A percentile compares a stretch with the other conserved stretches of the same genome.
Conservation (phyloP, 1,284 basidiomycete genomes). For the Marasmius tenuissimus region DNA sequence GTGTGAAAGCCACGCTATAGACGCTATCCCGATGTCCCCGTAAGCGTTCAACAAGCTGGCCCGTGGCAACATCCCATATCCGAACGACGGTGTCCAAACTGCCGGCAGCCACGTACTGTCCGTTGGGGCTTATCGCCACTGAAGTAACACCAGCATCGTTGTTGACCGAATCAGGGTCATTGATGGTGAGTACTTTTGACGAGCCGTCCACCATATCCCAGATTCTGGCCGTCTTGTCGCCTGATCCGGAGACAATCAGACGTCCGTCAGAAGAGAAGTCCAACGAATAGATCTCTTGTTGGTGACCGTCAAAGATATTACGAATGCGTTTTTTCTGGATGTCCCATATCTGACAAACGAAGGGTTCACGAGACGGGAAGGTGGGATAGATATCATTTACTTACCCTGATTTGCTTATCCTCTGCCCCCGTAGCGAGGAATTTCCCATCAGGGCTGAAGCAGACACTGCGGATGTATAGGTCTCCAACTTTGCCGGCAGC, state of each 20-base stretch:
- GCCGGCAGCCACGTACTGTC: slow-evolving; percentile 80
- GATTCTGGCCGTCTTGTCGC: slow-evolving; percentile 87
- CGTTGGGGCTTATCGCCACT: slow-evolving; percentile 82
- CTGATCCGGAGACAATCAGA: slow-evolving; percentile 86
- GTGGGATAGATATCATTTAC: too few relatives aligned
- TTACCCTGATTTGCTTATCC: slow-evolving; percentile 78
- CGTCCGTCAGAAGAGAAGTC: slow-evolving; percentile 84
- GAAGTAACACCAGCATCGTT: slow-evolving; percentile 79
- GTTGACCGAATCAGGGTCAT: slow-evolving; percentile 51
- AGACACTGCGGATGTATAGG: slow-evolving; percentile 82
- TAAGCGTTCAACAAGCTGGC: slow-evolving; percentile 72
- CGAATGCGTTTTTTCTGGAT: slow-evolving; percentile 73
- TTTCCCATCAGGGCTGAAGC: slow-evolving; percentile 84
- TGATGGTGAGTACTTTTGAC: slow-evolving; percentile 61
- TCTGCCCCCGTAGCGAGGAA: slow-evolving; percentile 83
- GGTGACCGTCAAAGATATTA: slow-evolving; percentile 80
- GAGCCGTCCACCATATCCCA: slow-evolving; percentile 78
- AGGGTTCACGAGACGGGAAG: slow-evolving; percentile 3
- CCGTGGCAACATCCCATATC: slow-evolving; percentile 82
- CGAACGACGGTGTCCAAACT: slow-evolving; percentile 83
- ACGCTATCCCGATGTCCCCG: slow-evolving; percentile 85
- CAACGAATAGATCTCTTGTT: slow-evolving; percentile 89
- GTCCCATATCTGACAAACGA: slow-evolving; percentile 76
- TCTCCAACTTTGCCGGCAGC: slow-evolving; percentile 66
- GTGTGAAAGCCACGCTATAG: slow-evolving; percentile 86